These are phyloP conservation scores for Rhizoclosmatium sp. DNA, from an alignment of 192 early-diverging fungal species.

Conservation along the genomic window DNA sequence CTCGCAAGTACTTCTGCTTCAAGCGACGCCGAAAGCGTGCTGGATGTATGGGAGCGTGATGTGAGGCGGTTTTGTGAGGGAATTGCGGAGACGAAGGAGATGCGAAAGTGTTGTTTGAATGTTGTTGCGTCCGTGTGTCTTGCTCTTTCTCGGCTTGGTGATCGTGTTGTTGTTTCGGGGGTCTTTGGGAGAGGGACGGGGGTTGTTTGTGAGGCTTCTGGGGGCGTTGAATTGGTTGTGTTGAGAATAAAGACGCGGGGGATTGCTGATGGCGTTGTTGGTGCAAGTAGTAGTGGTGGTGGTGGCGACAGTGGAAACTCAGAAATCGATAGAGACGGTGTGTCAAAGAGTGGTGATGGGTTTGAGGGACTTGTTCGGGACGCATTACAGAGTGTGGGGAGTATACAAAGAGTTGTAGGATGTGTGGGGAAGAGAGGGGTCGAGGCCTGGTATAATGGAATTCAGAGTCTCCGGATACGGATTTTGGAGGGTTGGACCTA, in stretches of 20 bases:
- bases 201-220: background rate
- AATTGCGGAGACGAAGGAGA: slow-evolving; percentile 4
- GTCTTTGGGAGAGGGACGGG: background rate
- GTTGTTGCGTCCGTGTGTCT: background rate
- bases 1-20: background rate
- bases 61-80: background rate
- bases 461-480: background rate
- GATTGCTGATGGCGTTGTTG: background rate
- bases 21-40: background rate
- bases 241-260: background rate
- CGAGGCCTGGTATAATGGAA: background rate
- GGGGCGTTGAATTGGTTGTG: background rate
- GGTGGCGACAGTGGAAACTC: background rate
- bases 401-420: background rate
- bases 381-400: background rate
- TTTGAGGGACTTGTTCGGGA: background rate
- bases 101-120: slow-evolving; percentile 13
- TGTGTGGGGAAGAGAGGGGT: background rate
- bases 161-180: slow-evolving; percentile 10
- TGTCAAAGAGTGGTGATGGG: background rate
- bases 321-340: background rate
- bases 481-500: background rate
- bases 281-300: background rate
- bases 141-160: background rate
- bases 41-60: background rate